These are phyloP conservation scores for Diaporthe ampelina DNA, from an alignment of 2,329 filamentous ascomycete species.

Conservation along the genomic window DNA sequence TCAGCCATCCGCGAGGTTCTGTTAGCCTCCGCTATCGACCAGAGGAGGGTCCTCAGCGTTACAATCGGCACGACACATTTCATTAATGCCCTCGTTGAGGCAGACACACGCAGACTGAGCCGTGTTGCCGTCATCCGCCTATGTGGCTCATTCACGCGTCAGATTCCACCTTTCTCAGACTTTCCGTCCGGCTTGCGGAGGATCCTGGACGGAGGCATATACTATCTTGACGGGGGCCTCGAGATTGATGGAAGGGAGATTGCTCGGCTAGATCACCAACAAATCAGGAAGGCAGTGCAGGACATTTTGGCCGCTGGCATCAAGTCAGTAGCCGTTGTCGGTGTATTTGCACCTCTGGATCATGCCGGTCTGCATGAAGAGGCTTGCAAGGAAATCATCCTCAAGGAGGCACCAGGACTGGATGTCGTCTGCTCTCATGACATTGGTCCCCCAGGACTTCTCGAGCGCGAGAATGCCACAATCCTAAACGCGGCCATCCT, in stretches of 20 bases:
- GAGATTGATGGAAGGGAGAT: constrained; percentile 51
- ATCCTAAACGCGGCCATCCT: constrained; percentile 68
- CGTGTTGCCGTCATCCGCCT: constrained; percentile 52
- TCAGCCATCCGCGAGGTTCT: constrained; percentile 31
- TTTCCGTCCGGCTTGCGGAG: constrained; percentile 56
- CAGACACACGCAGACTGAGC: constrained; percentile 43
- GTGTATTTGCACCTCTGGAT: not conserved
- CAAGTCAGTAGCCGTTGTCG: not conserved
- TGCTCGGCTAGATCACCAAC: not conserved
- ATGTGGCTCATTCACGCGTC: constrained; percentile 48
- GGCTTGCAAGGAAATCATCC: not conserved
- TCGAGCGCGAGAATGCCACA: constrained; percentile 66
- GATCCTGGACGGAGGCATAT: constrained; percentile 58
- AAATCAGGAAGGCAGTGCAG: not conserved
- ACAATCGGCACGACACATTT: constrained; percentile 46
- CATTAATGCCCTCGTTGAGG: constrained; percentile 44
- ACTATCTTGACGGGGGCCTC: constrained; percentile 4
- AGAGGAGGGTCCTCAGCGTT: constrained; percentile 35
- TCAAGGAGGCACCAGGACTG: not conserved
- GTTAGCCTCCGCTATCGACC: not conserved
- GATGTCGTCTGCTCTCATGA: constrained; percentile 1
- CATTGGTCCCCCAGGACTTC: constrained; percentile 56
- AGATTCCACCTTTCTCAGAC: constrained; percentile 59
- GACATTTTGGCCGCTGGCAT: not conserved
- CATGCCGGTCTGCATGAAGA: not conserved